Percentiles rank a stretch among this genome's conserved stretches.
These are phyloP conservation scores for Brettanomyces naardenensis DNA, from an alignment of 805 yeast genomes.

Conservation along the genomic window DNA sequence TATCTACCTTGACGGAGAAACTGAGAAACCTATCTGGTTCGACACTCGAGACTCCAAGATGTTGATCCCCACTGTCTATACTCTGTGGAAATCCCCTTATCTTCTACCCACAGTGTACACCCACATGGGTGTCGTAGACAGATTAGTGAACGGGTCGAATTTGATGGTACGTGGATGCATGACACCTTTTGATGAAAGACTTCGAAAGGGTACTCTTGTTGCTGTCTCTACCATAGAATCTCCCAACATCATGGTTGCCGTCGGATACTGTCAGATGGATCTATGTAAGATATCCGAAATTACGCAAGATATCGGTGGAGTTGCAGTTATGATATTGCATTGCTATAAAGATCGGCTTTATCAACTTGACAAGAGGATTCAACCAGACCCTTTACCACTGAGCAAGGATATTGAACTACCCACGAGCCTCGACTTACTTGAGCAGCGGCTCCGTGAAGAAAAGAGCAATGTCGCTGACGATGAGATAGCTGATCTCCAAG, in stretches of 20 bases:
- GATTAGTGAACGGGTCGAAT: constrained; percentile 72
- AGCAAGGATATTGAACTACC: not conserved
- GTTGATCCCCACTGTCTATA: constrained; percentile 62
- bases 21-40: constrained; percentile 69
- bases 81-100: constrained; percentile 63
- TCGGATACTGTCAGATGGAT: constrained; percentile 54
- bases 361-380: constrained; percentile 33
- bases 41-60: constrained; percentile 41
- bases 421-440: constrained; percentile 4
- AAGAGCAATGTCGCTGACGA: constrained; percentile 16
- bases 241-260: constrained; percentile 62
- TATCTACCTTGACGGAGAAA: constrained; percentile 49
- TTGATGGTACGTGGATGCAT: constrained; percentile 69
- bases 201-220: constrained; percentile 50
- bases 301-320: constrained; percentile 56
- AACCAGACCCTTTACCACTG: constrained; percentile 10
- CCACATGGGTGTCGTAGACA: constrained; percentile 63
- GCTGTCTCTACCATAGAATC: constrained; percentile 56
- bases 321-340: constrained; percentile 72
- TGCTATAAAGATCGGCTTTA: constrained; percentile 58
- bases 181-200: constrained; percentile 47
- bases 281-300: constrained; percentile 37
- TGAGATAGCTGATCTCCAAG: no score
- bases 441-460: constrained; percentile 6
- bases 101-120: constrained; percentile 64